Evolutionary conservation across 345 rosid genomes (phyloP), one percentile per base, ranked within the genome.

Genomic region (Salix dunnii): DNA sequence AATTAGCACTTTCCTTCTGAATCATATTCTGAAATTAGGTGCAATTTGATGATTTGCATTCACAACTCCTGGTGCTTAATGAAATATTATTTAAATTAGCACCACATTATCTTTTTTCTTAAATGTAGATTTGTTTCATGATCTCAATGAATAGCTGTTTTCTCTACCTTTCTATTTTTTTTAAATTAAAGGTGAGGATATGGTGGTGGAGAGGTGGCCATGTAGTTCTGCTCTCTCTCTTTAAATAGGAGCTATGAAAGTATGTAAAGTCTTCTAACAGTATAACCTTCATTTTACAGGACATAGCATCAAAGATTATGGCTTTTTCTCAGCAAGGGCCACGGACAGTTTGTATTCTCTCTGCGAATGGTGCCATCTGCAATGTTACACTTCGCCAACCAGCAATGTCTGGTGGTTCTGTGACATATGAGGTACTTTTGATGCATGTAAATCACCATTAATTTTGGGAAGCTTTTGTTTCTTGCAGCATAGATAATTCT

Each of bases 261-360:
- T 43, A 70, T 35, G 21, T 43, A 9, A 21, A 7, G 33, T 17
- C 7, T 42, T 73, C 30, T 74, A 10, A 78, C 30, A 31, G 13
- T 16, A 3, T 17, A 20, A 30, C 21, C 64, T 55, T 64, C 40
- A 66, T 55, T 18, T 83, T 86, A 51, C 89, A 96, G 99, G 98
- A 96, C 66, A 84, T 96, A 74, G 89, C 87, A 48, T 74, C 94
- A 21, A 92, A 92, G 87, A 80, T 96, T 42, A 78, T 82, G 79
- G 88, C 91, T 10, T 92, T 96, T 72, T 83, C 97, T 13, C 88
- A 86, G 84, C 91, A 96, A 86, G 97, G 96, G 63, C 96, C 98
- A 51, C 78, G 96, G 49, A 86, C 91, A 21, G 79, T 96, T 63
- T 91, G 94, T 84, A 88, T 96, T 81, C 92, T 96, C 72, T 92